Conservation (phyloP, 1,284 basidiomycete genomes). For the Prillingera fragicola region DNA sequence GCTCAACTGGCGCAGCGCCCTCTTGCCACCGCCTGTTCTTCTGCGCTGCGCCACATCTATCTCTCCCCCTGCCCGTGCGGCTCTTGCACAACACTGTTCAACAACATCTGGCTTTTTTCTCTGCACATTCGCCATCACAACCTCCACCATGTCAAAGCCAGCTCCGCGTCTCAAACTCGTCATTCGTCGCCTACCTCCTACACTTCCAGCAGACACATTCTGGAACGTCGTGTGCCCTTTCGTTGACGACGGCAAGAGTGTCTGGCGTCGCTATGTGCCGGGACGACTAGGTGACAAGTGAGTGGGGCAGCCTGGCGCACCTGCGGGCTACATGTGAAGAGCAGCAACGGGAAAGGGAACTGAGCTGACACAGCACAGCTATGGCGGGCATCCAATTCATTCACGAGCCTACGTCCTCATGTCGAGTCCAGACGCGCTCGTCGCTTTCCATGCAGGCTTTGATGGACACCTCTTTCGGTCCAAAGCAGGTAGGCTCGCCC, state of each 20-base stretch:
- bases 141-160: conserved; percentile 4
- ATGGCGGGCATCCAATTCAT: conserved; percentile 68
- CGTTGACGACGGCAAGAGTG: conserved; percentile 67
- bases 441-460: conserved; percentile 73
- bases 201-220: conserved; percentile 84
- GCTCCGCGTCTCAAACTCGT: conserved; percentile 70
- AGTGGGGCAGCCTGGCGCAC: conserved; percentile 29
- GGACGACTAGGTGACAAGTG: conserved; percentile 71
- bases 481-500: conserved; percentile 64
- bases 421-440: conserved; percentile 64
- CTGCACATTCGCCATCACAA: background rate
- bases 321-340: too few species aligned
- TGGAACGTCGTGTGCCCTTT: conserved; percentile 84
- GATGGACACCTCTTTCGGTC: conserved; percentile 90
- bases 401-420: conserved; percentile 92
- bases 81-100: too few species aligned
- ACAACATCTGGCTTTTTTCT: too few species aligned
- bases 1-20: too few species aligned
- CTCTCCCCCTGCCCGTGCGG: too few species aligned
- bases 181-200: conserved; percentile 81
- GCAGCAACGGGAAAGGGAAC: conserved; percentile 46
- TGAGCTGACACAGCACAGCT: conserved; percentile 48
- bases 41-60: too few species aligned
- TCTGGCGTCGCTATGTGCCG: conserved; percentile 62
- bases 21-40: too few species aligned